Evolutionary conservation across 2,329 filamentous ascomycete genomes (phyloP).

Genomic region (Parastagonospora avenae): DNA sequence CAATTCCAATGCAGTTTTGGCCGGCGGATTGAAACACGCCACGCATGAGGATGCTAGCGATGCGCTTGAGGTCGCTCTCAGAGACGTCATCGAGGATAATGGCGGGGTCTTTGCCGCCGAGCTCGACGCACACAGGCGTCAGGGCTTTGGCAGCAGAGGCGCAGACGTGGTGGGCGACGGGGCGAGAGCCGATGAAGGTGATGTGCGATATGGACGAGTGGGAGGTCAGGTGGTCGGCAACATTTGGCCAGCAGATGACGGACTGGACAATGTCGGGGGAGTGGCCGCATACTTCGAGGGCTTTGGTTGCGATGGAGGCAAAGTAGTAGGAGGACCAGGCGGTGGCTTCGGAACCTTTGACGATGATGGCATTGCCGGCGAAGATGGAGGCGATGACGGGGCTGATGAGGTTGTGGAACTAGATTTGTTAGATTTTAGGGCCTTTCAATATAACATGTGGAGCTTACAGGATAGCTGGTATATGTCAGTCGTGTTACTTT

Average conservation of each 20-base stretch:
- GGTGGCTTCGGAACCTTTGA: constrained; percentile 95
- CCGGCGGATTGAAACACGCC: constrained; percentile 94
- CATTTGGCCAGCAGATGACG: constrained; percentile 84
- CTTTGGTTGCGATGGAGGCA: constrained; percentile 74
- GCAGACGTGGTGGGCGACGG: constrained; percentile 86
- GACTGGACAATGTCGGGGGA: constrained; percentile 81
- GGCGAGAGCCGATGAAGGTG: constrained; percentile 92
- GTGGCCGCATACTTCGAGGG: constrained; percentile 81
- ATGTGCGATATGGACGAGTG: constrained; percentile 85
- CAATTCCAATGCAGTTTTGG: constrained; percentile 97
- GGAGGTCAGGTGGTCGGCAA: constrained; percentile 80
- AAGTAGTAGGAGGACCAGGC: constrained; percentile 92
- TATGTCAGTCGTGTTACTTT: constrained; percentile 11
- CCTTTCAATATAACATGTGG: background rate
- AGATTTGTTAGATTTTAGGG: constrained; percentile 34
- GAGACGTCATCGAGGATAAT: constrained; percentile 81
- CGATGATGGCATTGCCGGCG: constrained; percentile 85
- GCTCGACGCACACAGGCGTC: constrained; percentile 87
- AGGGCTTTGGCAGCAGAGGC: constrained; percentile 82
- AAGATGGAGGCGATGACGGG: constrained; percentile 91
- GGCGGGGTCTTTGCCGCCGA: constrained; percentile 93
- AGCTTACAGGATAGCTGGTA: constrained; percentile 50
- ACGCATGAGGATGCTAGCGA: constrained; percentile 83
- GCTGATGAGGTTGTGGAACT: constrained; percentile 92
- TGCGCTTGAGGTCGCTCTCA: constrained; percentile 68